Evolutionary conservation across 75 land plant genomes (phyloP).

Genomic region (Larix kaempferi): DNA sequence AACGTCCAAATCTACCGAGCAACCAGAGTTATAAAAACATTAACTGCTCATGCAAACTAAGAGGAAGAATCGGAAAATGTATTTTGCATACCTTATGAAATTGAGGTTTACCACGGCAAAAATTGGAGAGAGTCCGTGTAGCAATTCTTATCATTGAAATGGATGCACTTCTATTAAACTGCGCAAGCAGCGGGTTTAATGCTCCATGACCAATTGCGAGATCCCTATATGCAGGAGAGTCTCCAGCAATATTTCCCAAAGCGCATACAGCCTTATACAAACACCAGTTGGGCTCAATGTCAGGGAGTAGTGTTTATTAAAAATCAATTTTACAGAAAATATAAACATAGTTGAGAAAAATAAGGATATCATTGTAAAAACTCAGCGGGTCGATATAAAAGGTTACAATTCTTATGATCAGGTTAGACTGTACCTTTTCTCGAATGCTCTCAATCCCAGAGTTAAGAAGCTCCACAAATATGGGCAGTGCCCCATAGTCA

Average conservation of each 20-base stretch:
- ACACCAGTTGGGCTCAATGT: too few species aligned
- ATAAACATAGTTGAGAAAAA: too few species aligned
- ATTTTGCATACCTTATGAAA: slow-evolving; percentile 25
- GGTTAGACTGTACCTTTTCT: slow-evolving; percentile 61
- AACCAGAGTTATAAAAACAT: too few species aligned
- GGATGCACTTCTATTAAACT: slow-evolving; percentile 27
- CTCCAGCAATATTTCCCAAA: slow-evolving; percentile 46
- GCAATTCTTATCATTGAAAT: slow-evolving; percentile 41
- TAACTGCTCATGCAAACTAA: neutral
- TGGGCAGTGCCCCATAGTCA: slow-evolving; percentile 85
- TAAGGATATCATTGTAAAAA: too few species aligned
- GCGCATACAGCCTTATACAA: slow-evolving; percentile 36
- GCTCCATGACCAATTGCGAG: slow-evolving; percentile 36
- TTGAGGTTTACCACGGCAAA: slow-evolving; percentile 29
- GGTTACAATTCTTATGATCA: neutral
- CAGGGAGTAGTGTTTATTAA: too few species aligned
- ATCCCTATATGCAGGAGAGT: slow-evolving; percentile 36
- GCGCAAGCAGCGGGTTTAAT: slow-evolving; percentile 30
- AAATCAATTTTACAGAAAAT: too few species aligned
- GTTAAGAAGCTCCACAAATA: slow-evolving; percentile 73
- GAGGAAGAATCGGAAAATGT: too few species aligned
- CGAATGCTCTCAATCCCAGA: slow-evolving; percentile 83
- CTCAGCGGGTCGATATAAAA: neutral
- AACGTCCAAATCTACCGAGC: too few species aligned
- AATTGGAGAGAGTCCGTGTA: slow-evolving; percentile 21